These are phyloP conservation scores for Chaetomiaceae sp. DNA, from an alignment of 2,329 filamentous ascomycete genomes.

Conservation along the genomic window DNA sequence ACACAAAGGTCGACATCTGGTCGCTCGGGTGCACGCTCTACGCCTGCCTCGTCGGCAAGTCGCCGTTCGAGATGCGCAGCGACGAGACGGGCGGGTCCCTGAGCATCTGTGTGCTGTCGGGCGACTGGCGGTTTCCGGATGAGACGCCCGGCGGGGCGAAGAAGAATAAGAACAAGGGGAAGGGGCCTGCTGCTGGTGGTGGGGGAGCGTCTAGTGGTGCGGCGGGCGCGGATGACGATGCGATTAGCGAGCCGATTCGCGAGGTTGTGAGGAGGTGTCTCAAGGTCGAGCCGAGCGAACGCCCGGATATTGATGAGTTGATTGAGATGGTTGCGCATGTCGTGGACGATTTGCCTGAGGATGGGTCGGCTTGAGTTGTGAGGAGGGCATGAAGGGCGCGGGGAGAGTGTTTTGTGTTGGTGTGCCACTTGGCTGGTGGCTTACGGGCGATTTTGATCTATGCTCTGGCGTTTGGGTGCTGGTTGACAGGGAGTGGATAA, in stretches of 20 bases:
- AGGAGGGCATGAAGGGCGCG: no score
- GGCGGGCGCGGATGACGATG: conserved; percentile 36
- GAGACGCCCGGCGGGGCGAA: conserved; percentile 61
- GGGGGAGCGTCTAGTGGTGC: conserved; percentile 28
- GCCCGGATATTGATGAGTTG: conserved; percentile 81
- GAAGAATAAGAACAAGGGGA: conserved; percentile 29
- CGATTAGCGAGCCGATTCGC: conserved; percentile 76
- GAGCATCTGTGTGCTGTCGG: conserved; percentile 85
- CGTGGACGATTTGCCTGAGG: conserved; percentile 61
- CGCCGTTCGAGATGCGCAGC: conserved; percentile 89
- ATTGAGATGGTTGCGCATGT: conserved; percentile 73
- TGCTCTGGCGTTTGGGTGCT: conserved; percentile 6
- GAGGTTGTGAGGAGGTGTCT: conserved; percentile 85
- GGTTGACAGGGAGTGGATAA: background rate
- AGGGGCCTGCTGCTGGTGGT: conserved; percentile 25
- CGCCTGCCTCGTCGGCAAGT: conserved; percentile 93
- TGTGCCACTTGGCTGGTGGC: no score
- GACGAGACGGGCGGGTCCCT: conserved; percentile 94
- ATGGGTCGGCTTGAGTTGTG: conserved; percentile 30
- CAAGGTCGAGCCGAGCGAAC: conserved; percentile 77
- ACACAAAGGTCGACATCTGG: conserved; percentile 98
- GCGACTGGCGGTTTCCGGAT: conserved; percentile 95
- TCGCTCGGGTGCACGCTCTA: conserved; percentile 96
- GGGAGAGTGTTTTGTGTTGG: no score
- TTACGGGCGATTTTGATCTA: background rate